Percentiles rank a stretch among this genome's conserved stretches.
phyloP scores from a whole-genome alignment of 371 early-diverging fungal genomes.

The Mortierella sp. region DNA sequence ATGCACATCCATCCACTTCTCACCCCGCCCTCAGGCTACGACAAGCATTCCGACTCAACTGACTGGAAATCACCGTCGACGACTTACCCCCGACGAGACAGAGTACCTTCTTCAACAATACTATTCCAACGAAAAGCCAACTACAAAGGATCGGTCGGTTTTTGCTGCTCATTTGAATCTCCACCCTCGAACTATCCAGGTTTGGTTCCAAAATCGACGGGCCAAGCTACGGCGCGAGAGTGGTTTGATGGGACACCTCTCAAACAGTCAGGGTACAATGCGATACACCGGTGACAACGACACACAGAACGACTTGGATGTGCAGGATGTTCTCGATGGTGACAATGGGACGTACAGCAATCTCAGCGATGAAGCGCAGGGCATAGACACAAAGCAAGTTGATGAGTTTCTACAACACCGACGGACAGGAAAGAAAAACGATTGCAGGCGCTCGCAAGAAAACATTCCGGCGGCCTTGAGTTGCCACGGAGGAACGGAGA shows the following conservation, averaged over 20 bases:
- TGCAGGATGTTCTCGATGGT: background rate
- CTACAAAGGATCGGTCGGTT: slow-evolving; percentile 21
- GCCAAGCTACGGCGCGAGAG: slow-evolving; percentile 60
- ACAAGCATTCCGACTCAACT: background rate
- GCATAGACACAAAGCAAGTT: background rate
- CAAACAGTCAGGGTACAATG: background rate
- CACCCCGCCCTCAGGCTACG: background rate
- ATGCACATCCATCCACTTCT: background rate
- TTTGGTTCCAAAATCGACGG: slow-evolving; percentile 95
- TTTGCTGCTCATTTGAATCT: slow-evolving; percentile 32
- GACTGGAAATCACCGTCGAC: slow-evolving; percentile 21
- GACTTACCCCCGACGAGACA: slow-evolving; percentile 28
- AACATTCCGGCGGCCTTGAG: background rate
- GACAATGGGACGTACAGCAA: background rate
- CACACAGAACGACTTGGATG: background rate
- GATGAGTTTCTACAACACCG: background rate
- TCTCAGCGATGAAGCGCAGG: background rate
- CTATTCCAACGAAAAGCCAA: slow-evolving; percentile 27
- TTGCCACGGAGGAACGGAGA: background rate
- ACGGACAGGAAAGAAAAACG: background rate
- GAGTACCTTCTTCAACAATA: slow-evolving; percentile 32
- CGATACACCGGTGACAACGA: background rate
- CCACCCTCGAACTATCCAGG: slow-evolving; percentile 77
- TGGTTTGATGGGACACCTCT: background rate
- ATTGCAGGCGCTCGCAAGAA: background rate